Percentiles rank a stretch among this genome's conserved stretches.
These are phyloP conservation scores for Cicer yamashitae DNA, from an alignment of 306 rosid species.

Conservation along the genomic window DNA sequence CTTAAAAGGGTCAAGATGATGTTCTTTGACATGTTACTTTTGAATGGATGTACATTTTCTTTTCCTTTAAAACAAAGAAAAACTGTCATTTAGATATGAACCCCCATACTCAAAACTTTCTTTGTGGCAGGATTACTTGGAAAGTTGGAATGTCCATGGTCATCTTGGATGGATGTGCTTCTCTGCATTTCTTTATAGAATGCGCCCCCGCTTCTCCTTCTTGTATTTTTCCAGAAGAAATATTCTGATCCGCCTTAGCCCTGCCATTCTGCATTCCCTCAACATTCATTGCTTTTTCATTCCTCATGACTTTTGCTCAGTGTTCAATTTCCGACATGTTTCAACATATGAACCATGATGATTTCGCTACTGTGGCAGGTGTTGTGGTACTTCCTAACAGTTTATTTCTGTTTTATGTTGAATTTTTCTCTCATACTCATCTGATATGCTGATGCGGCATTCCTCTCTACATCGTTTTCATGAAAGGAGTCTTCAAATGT, in stretches of 20 bases:
- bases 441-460: slow-evolving; percentile 44
- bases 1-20: slow-evolving; percentile 60
- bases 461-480: slow-evolving; percentile 32
- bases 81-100: slow-evolving; percentile 54
- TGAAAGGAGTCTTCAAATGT: slow-evolving; percentile 28
- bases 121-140: slow-evolving; percentile 95
- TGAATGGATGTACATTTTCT: slow-evolving; percentile 58
- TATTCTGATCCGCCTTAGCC: slow-evolving; percentile 75
- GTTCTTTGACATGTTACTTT: slow-evolving; percentile 55
- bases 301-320: slow-evolving; percentile 85
- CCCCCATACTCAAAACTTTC: slow-evolving; percentile 80
- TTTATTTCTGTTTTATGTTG: slow-evolving; percentile 50
- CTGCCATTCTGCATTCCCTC: slow-evolving; percentile 80
- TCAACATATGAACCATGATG: slow-evolving; percentile 80
- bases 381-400: slow-evolving; percentile 71
- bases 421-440: slow-evolving; percentile 37
- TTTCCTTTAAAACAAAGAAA: slow-evolving; percentile 64
- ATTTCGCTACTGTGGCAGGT: slow-evolving; percentile 80
- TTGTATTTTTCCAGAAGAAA: slow-evolving; percentile 79
- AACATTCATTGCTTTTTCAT: slow-evolving; percentile 88
- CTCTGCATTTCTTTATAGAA: slow-evolving; percentile 87
- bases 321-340: slow-evolving; percentile 91
- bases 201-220: slow-evolving; percentile 78
- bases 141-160: slow-evolving; percentile 84
- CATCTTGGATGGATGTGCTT: slow-evolving; percentile 85